Evolutionary conservation across 176 grass and related monocot species (phyloP).

Genomic region (Zoysia pacifica): DNA sequence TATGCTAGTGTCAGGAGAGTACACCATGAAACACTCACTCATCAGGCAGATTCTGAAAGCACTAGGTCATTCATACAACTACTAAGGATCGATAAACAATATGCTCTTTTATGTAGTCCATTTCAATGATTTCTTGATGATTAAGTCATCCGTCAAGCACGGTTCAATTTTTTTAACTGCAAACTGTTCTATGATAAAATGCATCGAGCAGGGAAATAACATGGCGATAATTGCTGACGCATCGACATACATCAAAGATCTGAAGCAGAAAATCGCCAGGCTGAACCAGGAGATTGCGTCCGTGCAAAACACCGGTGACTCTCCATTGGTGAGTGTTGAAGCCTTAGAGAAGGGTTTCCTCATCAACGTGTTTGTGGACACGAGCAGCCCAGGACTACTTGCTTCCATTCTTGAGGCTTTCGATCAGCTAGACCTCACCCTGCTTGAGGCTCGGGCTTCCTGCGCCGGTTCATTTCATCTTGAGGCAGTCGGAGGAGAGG

Average conservation of each 20-base stretch:
- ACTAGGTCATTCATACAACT: neutral
- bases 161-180: neutral
- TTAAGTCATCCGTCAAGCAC: neutral
- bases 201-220: conserved; percentile 46
- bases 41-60: neutral
- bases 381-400: conserved; percentile 55
- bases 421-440: conserved; percentile 58
- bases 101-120: neutral
- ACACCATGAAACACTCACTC: neutral
- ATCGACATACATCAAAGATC: conserved; percentile 68
- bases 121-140: neutral
- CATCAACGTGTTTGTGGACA: conserved; percentile 61
- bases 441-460: conserved; percentile 63
- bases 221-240: conserved; percentile 75
- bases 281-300: conserved; percentile 59
- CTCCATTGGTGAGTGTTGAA: conserved; percentile 58
- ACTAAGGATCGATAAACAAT: neutral
- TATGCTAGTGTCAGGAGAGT: neutral
- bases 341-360: conserved; percentile 55
- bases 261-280: conserved; percentile 70
- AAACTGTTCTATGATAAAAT: neutral
- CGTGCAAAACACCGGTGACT: conserved; percentile 17
- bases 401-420: conserved; percentile 62
- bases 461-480: conserved; percentile 57
- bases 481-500: conserved; percentile 58